These are phyloP conservation scores for Zymoseptoria passerinii DNA, from an alignment of 2,329 filamentous ascomycete species.

Conservation along the genomic window DNA sequence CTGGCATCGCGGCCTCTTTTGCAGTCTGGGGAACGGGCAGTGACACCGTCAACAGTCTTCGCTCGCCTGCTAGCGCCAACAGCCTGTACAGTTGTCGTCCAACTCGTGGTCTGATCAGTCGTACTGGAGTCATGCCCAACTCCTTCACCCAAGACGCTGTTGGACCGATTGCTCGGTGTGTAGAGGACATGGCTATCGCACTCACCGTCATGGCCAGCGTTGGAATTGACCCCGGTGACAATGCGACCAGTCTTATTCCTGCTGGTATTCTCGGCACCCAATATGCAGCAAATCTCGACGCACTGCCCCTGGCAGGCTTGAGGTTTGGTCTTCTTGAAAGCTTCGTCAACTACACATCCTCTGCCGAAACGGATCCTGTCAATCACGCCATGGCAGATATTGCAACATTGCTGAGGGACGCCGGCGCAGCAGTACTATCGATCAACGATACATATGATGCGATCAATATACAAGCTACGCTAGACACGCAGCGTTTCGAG, in stretches of 20 bases:
- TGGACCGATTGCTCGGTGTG: constrained; percentile 26
- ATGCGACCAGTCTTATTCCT: constrained; percentile 44
- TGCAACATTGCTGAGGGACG: constrained; percentile 37
- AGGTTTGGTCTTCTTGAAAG: constrained; percentile 46
- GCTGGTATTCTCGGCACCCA: constrained; percentile 35
- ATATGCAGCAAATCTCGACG: constrained; percentile 38
- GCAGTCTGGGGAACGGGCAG: constrained; percentile 41
- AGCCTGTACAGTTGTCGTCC: constrained; percentile 53
- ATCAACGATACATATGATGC: constrained; percentile 48
- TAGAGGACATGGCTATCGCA: constrained; percentile 27
- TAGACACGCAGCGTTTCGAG: constrained; percentile 56
- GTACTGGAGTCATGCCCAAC: constrained; percentile 26
- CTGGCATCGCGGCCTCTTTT: constrained; percentile 50
- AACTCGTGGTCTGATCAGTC: constrained; percentile 25
- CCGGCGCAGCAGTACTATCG: constrained; percentile 45
- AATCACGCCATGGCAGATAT: constrained; percentile 45
- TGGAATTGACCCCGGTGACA: constrained; percentile 43
- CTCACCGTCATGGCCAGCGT: constrained; percentile 32
- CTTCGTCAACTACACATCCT: constrained; percentile 49
- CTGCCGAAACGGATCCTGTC: constrained; percentile 49
- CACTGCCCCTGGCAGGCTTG: constrained; percentile 31
- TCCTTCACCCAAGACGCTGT: constrained; percentile 28
- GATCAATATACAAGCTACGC: constrained; percentile 35
- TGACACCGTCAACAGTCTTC: constrained; percentile 50
- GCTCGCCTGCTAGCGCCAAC: constrained; percentile 55